Conservation (phyloP, 2,329 filamentous ascomycete genomes). For the Aureobasidium uvarum region DNA sequence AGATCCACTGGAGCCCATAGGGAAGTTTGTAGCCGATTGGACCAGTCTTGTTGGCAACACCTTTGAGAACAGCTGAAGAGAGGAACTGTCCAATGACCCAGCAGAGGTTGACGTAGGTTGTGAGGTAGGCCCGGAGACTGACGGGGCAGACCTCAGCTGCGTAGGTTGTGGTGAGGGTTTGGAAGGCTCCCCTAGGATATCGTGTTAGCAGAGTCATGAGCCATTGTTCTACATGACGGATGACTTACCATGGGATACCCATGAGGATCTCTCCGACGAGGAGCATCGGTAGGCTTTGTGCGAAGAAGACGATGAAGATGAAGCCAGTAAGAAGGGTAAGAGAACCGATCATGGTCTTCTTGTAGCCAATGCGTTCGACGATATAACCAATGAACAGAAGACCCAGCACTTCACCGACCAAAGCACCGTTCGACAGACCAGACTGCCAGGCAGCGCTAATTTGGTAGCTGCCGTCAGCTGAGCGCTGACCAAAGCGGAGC, state of each 20-base stretch:
- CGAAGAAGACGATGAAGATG: constrained; percentile 51
- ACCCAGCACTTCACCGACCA: constrained; percentile 64
- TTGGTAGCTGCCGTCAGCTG: constrained; percentile 44
- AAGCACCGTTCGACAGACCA: constrained; percentile 56
- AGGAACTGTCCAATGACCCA: constrained; percentile 62
- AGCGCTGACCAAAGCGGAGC: constrained; percentile 44
- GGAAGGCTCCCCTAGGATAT: constrained; percentile 31
- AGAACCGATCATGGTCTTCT: constrained; percentile 58
- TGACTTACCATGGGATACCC: constrained; percentile 21
- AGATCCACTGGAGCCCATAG: constrained; percentile 53
- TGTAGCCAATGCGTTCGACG: constrained; percentile 50
- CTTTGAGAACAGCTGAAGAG: constrained; percentile 40
- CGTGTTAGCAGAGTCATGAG: neutral
- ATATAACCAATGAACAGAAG: constrained; percentile 64
- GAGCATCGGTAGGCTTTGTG: constrained; percentile 37
- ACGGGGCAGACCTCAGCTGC: constrained; percentile 65
- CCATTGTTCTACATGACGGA: neutral
- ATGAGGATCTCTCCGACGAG: constrained; percentile 33
- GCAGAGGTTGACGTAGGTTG: constrained; percentile 60
- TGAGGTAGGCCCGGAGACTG: constrained; percentile 57
- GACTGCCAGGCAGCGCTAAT: constrained; percentile 59
- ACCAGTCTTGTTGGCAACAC: constrained; percentile 34
- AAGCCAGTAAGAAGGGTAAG: constrained; percentile 56
- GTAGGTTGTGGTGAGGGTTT: constrained; percentile 54
- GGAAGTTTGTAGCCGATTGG: constrained; percentile 34